Conservation (phyloP, 805 yeast species). For the Saccharomycopsis vini region DNA sequence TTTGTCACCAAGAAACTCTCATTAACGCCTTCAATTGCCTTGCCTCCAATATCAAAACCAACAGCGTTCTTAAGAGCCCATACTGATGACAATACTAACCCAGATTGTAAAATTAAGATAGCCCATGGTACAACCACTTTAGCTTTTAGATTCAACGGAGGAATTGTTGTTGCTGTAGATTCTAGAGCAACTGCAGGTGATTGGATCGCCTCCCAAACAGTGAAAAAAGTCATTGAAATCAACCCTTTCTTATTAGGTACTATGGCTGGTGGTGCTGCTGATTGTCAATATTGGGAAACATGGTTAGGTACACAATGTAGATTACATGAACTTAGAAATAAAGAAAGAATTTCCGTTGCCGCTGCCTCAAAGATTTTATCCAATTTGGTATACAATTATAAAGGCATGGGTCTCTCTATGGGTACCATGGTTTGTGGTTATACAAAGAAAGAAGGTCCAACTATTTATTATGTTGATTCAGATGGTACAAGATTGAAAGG, state of each 20-base stretch:
- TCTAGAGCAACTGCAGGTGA: slow-evolving; percentile 97
- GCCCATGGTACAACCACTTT: slow-evolving; percentile 99
- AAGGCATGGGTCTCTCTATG: slow-evolving; percentile 98
- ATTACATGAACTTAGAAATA: slow-evolving; percentile 86
- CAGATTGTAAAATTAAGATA: slow-evolving; percentile 90
- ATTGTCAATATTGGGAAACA: slow-evolving; percentile 98
- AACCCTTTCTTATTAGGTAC: slow-evolving; percentile 93
- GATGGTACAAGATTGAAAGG: slow-evolving; percentile 96
- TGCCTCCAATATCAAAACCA: slow-evolving; percentile 85
- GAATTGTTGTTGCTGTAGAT: slow-evolving; percentile 93
- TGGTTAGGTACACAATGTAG: slow-evolving; percentile 98
- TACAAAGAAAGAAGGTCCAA: slow-evolving; percentile 91
- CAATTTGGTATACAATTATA: slow-evolving; percentile 84
- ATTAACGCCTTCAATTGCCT: slow-evolving; percentile 50
- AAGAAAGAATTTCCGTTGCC: slow-evolving; percentile 90
- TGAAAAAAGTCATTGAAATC: slow-evolving; percentile 93
- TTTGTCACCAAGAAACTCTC: slow-evolving; percentile 1
- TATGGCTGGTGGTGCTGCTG: slow-evolving; percentile 99
- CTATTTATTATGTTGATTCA: slow-evolving; percentile 91
- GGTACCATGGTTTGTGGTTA: slow-evolving; percentile 99
- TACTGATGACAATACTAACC: slow-evolving; percentile 88
- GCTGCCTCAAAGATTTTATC: slow-evolving; percentile 93
- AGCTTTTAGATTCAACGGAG: slow-evolving; percentile 93
- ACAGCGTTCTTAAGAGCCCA: slow-evolving; percentile 94
- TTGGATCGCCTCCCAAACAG: slow-evolving; percentile 97